Base-by-base conservation (phyloP, 495 filamentous ascomycete species). In the Lasiosphaeria ovina region DNA sequence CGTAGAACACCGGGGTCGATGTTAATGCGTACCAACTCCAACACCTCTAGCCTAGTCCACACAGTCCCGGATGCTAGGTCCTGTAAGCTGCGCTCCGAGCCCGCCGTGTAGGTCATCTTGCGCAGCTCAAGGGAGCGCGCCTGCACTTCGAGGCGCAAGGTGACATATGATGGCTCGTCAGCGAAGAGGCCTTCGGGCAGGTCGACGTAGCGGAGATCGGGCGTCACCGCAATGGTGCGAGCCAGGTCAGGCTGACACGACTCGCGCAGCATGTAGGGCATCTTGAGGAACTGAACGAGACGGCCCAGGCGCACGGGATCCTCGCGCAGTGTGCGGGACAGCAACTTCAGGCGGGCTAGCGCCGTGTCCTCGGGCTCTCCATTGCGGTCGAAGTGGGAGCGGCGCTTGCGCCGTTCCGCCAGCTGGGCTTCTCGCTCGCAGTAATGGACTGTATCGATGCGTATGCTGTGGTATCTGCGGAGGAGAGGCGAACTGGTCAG, bases 231-330 rank as follows among this genome's bases (percentile, higher is more conserved):
- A 42, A 97, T 87, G 24, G 88, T 90, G 48, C 91, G 85, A 14
- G 94, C 94, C 55, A 97, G 83, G 59, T 91, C 88, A 40, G 89
- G 79, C 71, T 92, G 92, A 76, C 83, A 89, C 6, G 88, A 87
- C 74, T 97, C 93, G 48, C 94, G 86, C 50, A 91, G 88, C 94
- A 97, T 97, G 72, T 97, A 98, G n/a, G 94, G 90, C 66, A 89
- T 87, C 76, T 96, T 93, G 56, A 98, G 76, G 57, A 87, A 89
- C 60, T 88, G 75, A 10, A 97, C 90, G 33, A 82, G 77, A 5
- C 76, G 70, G 0, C 84, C 91, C 14, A 94, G 76, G 35, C 77
- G 76, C 8, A 80, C 79, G 32, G 81, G 80, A 35, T 88, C 85
- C 36, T 93, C 88, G 59, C 93, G 83, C 38, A 98, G 85, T 0